Percentiles rank a stretch among this genome's conserved stretches.
phyloP scores from a whole-genome alignment of 805 yeast genomes.

The Yamadazyma phyllophila region DNA sequence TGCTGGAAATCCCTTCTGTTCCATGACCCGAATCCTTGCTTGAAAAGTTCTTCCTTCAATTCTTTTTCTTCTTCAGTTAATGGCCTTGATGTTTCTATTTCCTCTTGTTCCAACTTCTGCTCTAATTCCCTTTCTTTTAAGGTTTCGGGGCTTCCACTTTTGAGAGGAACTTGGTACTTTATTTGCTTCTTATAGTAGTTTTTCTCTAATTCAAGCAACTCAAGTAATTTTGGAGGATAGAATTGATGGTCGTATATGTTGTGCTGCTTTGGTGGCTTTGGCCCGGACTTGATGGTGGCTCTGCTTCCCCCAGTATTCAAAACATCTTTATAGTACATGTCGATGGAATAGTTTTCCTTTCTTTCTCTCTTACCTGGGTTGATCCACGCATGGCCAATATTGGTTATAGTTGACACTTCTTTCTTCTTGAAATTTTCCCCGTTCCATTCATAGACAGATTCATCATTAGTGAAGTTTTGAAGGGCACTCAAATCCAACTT shows the following conservation, averaged over 20 bases:
- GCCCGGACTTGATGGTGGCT: constrained; percentile 49
- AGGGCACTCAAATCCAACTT: constrained; percentile 72
- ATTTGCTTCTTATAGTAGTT: constrained; percentile 69
- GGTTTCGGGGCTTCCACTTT: constrained; percentile 47
- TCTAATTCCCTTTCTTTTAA: constrained; percentile 37
- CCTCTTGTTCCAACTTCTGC: constrained; percentile 61
- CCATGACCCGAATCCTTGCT: constrained; percentile 79
- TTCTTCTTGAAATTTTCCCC: constrained; percentile 79
- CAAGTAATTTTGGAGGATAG: constrained; percentile 71
- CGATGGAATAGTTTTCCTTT: constrained; percentile 82
- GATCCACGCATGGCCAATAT: constrained; percentile 65
- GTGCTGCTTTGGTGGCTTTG: constrained; percentile 82
- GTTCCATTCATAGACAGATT: constrained; percentile 80
- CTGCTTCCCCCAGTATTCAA: constrained; percentile 61
- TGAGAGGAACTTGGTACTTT: constrained; percentile 60
- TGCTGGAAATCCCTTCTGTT: constrained; percentile 83
- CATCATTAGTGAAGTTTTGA: constrained; percentile 69
- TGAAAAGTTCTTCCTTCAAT: constrained; percentile 55
- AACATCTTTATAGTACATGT: constrained; percentile 80
- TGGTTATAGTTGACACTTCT: constrained; percentile 43
- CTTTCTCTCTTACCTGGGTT: constrained; percentile 84
- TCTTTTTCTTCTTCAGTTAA: constrained; percentile 79
- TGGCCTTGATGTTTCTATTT: constrained; percentile 74
- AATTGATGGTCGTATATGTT: constrained; percentile 89
- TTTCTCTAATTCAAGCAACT: constrained; percentile 77